Evolutionary conservation across 805 yeast genomes (phyloP).

Genomic region (Saccharomyces paradoxus): DNA sequence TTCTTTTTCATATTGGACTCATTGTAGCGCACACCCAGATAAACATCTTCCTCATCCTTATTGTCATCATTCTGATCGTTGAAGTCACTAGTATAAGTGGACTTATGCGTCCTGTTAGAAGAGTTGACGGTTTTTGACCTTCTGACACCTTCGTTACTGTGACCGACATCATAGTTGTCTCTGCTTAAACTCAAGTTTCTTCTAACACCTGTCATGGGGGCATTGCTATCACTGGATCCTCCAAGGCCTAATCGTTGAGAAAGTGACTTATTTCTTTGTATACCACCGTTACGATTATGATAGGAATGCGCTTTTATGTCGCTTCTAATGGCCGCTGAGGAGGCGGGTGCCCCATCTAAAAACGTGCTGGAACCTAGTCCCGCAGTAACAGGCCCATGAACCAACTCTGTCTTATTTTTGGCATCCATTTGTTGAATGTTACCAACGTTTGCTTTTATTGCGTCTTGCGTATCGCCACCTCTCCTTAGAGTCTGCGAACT

Average conservation of each 20-base stretch:
- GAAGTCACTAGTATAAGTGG: neutral
- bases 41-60: conserved; percentile 28
- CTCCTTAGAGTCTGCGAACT: neutral
- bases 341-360: conserved; percentile 92
- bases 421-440: conserved; percentile 61
- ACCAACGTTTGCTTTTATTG: conserved; percentile 44
- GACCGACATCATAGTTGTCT: neutral
- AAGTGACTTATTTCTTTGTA: conserved; percentile 78
- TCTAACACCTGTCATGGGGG: neutral
- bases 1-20: conserved; percentile 19
- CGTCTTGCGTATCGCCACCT: conserved; percentile 27
- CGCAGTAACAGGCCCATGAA: conserved; percentile 78
- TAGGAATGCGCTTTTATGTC: conserved; percentile 29
- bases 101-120: neutral
- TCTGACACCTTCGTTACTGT: neutral
- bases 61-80: conserved; percentile 8
- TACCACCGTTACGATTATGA: conserved; percentile 32
- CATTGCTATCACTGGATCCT: conserved; percentile 1
- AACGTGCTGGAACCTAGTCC: conserved; percentile 92
- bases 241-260: conserved; percentile 42
- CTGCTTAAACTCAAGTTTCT: neutral
- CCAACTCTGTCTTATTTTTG: conserved; percentile 53
- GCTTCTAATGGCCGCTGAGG: conserved; percentile 37
- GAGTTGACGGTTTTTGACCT: neutral
- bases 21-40: conserved; percentile 25